These are phyloP conservation scores for Helenozyma baotianmanensis DNA, from an alignment of 805 yeast genomes.

Conservation along the genomic window DNA sequence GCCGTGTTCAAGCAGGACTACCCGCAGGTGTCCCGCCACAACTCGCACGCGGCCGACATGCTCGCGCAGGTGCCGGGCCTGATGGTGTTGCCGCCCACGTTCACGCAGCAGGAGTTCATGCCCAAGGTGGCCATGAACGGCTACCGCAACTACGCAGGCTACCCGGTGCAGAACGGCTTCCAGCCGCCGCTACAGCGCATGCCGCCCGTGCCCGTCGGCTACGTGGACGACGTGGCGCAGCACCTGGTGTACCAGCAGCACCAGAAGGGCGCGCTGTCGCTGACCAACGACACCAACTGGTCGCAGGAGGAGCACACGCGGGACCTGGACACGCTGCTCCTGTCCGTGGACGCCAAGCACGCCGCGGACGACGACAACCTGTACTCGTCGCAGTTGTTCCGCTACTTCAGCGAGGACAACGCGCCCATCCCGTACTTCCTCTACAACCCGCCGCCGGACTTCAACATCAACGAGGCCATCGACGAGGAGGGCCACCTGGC, in stretches of 20 bases:
- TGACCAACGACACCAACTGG: slow-evolving; percentile 43
- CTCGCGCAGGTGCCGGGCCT: slow-evolving; percentile 4
- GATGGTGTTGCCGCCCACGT: slow-evolving; percentile 19
- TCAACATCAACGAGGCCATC: slow-evolving; percentile 69
- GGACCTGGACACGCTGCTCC: slow-evolving; percentile 38
- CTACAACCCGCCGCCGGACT: slow-evolving; percentile 57
- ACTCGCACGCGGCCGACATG: slow-evolving; percentile 5
- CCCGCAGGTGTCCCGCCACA: slow-evolving; percentile 4
- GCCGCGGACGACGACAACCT: slow-evolving; percentile 48
- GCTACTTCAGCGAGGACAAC: slow-evolving; percentile 41
- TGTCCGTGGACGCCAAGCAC: slow-evolving; percentile 11
- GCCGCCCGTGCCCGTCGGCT: neutral
- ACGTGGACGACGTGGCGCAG: slow-evolving; percentile 9
- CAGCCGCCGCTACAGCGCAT: neutral
- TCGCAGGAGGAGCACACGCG: slow-evolving; percentile 36
- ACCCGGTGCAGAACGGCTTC: neutral
- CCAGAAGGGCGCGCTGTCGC: slow-evolving; percentile 20
- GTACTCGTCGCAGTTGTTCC: slow-evolving; percentile 36
- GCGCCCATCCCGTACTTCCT: slow-evolving; percentile 59
- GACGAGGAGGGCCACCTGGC: slow-evolving; percentile 95
- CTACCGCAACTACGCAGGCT: neutral
- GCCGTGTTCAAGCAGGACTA: slow-evolving; percentile 19
- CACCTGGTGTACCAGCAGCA: slow-evolving; percentile 12
- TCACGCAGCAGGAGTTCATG: slow-evolving; percentile 20
- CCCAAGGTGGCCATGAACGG: slow-evolving; percentile 5